Evolutionary conservation across 768 basidiomycete species (phyloP), one percentile per base, ranked within the genome.

Genomic region (Boletus rex-veris): DNA sequence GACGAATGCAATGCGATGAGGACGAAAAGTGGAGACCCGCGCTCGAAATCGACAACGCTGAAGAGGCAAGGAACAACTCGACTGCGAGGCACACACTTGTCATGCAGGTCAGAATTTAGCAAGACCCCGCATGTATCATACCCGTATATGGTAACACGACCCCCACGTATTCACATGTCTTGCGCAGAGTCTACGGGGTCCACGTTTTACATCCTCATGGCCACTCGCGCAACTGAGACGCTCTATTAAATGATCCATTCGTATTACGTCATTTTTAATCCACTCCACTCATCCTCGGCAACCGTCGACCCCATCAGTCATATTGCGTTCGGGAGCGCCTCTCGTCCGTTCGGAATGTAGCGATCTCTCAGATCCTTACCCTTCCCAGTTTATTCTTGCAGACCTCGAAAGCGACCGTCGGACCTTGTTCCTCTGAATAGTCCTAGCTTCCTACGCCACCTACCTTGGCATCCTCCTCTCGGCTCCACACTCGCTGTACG

Each of bases 131-230:
- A 18, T 7, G 2, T 0, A 21, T 6, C 8, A 38, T 15, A 1
- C 0, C 55, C 42, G 28, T 7, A 59, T 57, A 1, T 7, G 36
- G 59, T 0, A 59, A 36, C 2, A 33, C 41, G 55, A 65, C 64
- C 64, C 63, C 65, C 43, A 48, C 12, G 33, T 28, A 54, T 71
- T 70, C 66, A 66, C 66, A 70, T 71, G 70, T 61, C 50, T n/a
- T 4, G 0, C 0, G 0, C 1, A 10, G 50, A 11, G 50, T 70
- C 19, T 19, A 26, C 30, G 61, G 54, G 70, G 69, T 59, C 59
- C 28, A 0, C 11, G 55, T 52, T 52, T 56, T 37, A 52, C 37
- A 18, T 57, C 65, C 63, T 63, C 66, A 60, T 65, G 63, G 50
- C 42, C 0, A 28, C 4, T 16, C 30, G 6, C 45, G 54, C 57